Base-by-base conservation (phyloP, 2,329 filamentous ascomycete species). In the Xylariaceae sp. region DNA sequence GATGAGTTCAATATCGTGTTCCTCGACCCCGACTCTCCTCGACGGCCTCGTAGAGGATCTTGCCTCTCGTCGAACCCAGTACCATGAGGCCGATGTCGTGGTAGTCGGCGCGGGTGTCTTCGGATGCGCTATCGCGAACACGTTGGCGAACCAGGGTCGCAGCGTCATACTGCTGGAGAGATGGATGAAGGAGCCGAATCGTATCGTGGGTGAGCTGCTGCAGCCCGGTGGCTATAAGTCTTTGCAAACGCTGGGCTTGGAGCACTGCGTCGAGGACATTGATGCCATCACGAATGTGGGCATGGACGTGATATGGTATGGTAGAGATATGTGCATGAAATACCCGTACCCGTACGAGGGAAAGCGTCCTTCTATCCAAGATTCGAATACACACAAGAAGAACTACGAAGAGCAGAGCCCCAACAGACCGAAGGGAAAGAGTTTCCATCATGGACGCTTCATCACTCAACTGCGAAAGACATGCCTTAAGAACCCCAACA, bases 401-500 rank as follows among this genome's bases (percentile, higher is more conserved):
- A 61, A 67, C 18, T 53, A 61, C 15, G 57, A 63, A 18, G 62
- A 73, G 65, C 68, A 73, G 62, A 65, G 69, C 18, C 63, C 57
- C 34, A 65, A 61, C 35, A 76, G 80, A 63, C 87, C 89, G 1
- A 82, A 90, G 70, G 94, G 94, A 45, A 80, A 88, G 63, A 84
- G 84, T 51, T 99, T 99, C 73, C 94, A 99, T 78, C 94, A 99
- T 76, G 94, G 94, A 51, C 85, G 91, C 67, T 97, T 99, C 76
- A 91, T 99, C 68, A 85, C 82, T 75, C 87, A 90, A 71, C 78
- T 99, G 65, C 85, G 94, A 61, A 81, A 82, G 67, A 88, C 90
- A 30, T 94, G 92, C 59, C 76, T 85, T 70, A 80, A 76, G 15
- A 87, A 92, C 70, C 80, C 87, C 63, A 96, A 97, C 72, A 91